These are phyloP conservation scores for Cinchona pubescens DNA, from an alignment of 257 asterid species.

Conservation along the genomic window DNA sequence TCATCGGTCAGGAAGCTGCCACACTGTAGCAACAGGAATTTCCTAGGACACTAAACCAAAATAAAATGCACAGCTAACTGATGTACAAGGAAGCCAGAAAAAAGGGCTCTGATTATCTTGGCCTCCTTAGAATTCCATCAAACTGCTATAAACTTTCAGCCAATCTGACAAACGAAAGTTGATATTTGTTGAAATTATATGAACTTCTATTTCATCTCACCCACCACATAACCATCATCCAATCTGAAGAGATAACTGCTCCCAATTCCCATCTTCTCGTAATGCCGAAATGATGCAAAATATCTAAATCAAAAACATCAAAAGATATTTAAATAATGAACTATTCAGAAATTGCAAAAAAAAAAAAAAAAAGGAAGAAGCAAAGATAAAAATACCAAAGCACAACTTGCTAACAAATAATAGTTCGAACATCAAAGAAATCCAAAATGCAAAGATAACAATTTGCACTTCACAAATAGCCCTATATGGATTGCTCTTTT, in stretches of 20 bases:
- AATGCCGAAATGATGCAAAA: conserved; percentile 84
- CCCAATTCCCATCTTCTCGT: conserved; percentile 96
- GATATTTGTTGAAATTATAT: background rate
- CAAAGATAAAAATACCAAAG: background rate
- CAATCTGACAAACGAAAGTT: background rate
- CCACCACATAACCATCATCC: conserved; percentile 99
- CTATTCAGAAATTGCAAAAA: no score
- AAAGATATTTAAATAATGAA: background rate
- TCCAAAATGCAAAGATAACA: background rate
- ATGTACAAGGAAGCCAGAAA: background rate
- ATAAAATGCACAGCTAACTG: background rate
- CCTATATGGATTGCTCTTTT: no score
- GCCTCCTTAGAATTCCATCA: background rate
- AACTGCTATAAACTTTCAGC: background rate
- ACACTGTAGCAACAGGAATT: background rate
- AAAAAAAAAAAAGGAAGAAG: background rate
- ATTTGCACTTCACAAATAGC: no score
- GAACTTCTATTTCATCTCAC: conserved; percentile 17
- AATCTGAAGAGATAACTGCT: conserved; percentile 98
- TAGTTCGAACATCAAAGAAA: background rate
- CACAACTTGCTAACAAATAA: background rate
- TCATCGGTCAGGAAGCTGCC: background rate
- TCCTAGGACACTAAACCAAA: background rate
- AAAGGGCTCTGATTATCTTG: background rate
- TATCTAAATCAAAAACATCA: conserved; percentile 37